Percentiles rank a stretch among this genome's conserved stretches.
phyloP scores from a whole-genome alignment of 352 stramenopile species.

The Pythium biforme region DNA sequence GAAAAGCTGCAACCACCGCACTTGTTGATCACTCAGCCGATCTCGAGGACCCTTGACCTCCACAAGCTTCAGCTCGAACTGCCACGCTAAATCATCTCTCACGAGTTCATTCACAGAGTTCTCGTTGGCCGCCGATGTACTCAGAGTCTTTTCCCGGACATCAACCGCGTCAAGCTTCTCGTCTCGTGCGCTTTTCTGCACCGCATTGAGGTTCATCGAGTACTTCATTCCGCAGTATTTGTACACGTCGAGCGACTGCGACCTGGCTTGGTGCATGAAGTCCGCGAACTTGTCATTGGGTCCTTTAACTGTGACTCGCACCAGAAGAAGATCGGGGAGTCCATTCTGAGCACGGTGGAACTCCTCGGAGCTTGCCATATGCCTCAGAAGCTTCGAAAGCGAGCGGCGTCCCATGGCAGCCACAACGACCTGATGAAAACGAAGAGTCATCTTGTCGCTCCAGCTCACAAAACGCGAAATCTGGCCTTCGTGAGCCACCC shows the following conservation, averaged over 20 bases:
- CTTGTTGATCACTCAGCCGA: conserved; percentile 78
- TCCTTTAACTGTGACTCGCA: conserved; percentile 30
- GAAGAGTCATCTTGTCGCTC: conserved; percentile 38
- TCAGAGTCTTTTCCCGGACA: not conserved
- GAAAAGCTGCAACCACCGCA: conserved; percentile 74
- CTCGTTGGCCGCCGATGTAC: not conserved
- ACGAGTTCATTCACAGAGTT: not conserved
- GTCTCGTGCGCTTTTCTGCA: not conserved
- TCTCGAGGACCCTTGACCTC: conserved; percentile 88
- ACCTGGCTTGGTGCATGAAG: conserved; percentile 11
- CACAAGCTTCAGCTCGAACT: conserved; percentile 55
- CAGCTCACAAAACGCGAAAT: conserved; percentile 66
- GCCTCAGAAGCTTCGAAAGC: conserved; percentile 46
- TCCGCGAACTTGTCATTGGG: not conserved
- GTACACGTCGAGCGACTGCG: conserved; percentile 31
- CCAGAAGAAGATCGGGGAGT: conserved; percentile 62
- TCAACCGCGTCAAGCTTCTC: not conserved
- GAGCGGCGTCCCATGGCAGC: conserved; percentile 42
- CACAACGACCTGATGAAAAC: conserved; percentile 52
- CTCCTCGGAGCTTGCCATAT: conserved; percentile 69
- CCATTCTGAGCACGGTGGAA: conserved; percentile 74
- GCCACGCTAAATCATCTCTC: not conserved
- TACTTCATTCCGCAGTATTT: conserved; percentile 57
- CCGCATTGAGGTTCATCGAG: conserved; percentile 43
- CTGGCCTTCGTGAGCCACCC: conserved; percentile 49